A percentile compares a stretch with the other conserved stretches of the same genome.
These are phyloP conservation scores for Sporothrix brunneoviolacea DNA, from an alignment of 2,329 filamentous ascomycete genomes.

Conservation along the genomic window DNA sequence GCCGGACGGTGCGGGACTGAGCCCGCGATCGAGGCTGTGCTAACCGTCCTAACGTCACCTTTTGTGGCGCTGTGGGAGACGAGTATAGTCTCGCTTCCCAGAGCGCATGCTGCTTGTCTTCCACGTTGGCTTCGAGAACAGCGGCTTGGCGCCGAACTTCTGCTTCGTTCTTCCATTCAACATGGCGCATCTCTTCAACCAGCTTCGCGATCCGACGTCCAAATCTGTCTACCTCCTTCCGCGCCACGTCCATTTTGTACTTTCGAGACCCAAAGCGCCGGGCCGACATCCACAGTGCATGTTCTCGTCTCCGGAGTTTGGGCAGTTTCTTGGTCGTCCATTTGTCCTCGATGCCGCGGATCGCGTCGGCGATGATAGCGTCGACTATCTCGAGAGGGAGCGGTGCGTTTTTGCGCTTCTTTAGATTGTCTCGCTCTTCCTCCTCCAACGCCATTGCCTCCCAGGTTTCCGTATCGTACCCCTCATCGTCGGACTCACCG, in stretches of 20 bases:
- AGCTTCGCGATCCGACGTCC: conserved; percentile 50
- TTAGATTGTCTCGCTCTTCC: conserved; percentile 26
- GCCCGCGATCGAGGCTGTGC: not conserved
- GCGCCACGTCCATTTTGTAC: conserved; percentile 38
- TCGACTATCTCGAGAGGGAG: conserved; percentile 39
- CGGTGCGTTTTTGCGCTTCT: conserved; percentile 28
- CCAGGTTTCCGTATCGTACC: conserved; percentile 29
- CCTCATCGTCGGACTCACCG: conserved; percentile 42
- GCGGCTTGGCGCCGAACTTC: conserved; percentile 50
- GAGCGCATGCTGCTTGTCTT: conserved; percentile 47
- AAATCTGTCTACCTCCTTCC: conserved; percentile 35
- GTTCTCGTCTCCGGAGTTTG: conserved; percentile 49
- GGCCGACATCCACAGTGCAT: conserved; percentile 54
- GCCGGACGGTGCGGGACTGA: not conserved
- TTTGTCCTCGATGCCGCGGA: conserved; percentile 44
- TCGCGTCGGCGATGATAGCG: conserved; percentile 44
- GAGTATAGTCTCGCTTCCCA: conserved; percentile 38
- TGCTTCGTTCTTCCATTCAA: conserved; percentile 45
- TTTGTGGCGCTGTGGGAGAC: conserved; percentile 30
- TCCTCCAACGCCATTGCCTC: conserved; percentile 55
- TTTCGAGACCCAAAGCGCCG: conserved; percentile 36
- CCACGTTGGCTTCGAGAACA: conserved; percentile 58
- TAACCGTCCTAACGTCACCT: not conserved
- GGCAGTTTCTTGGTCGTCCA: conserved; percentile 58
- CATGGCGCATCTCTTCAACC: conserved; percentile 41